phyloP scores from a whole-genome alignment of 331 rosid species.

The Erythrophleum ivorense region DNA sequence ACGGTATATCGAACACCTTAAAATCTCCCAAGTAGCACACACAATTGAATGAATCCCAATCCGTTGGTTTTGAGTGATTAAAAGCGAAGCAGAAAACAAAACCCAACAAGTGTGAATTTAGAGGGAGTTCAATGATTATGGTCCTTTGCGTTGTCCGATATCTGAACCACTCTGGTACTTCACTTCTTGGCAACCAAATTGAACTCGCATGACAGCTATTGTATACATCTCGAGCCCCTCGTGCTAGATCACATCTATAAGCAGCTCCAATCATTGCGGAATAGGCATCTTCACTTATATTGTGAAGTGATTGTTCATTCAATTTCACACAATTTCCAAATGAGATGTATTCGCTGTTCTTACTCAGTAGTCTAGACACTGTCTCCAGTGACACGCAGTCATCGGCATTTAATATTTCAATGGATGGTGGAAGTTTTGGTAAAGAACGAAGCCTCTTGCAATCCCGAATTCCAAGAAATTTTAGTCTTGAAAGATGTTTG shows the following conservation, averaged over 20 bases:
- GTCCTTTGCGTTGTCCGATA: background rate
- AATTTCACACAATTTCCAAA: background rate
- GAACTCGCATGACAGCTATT: too few species aligned
- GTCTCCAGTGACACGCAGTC: background rate
- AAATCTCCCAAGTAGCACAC: background rate
- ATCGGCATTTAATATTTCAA: accelerated
- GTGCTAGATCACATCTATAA: too few species aligned
- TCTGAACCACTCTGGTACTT: background rate
- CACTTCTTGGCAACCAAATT: background rate
- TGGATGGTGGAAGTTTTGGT: constrained; percentile 16
- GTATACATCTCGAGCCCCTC: too few species aligned
- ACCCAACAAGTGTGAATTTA: background rate
- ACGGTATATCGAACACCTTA: background rate
- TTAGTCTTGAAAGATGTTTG: background rate
- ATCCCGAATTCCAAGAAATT: accelerated
- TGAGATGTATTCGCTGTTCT: background rate
- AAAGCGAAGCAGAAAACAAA: background rate
- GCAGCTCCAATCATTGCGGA: too few species aligned
- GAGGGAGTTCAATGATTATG: background rate
- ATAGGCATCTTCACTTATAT: background rate
- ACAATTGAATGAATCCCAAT: background rate
- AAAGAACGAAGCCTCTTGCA: constrained; percentile 29
- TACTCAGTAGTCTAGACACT: background rate
- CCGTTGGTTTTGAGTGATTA: background rate
- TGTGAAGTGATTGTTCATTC: background rate